Base-by-base conservation (phyloP, 2,329 filamentous ascomycete species). In the Cladobotryum protrusum region DNA sequence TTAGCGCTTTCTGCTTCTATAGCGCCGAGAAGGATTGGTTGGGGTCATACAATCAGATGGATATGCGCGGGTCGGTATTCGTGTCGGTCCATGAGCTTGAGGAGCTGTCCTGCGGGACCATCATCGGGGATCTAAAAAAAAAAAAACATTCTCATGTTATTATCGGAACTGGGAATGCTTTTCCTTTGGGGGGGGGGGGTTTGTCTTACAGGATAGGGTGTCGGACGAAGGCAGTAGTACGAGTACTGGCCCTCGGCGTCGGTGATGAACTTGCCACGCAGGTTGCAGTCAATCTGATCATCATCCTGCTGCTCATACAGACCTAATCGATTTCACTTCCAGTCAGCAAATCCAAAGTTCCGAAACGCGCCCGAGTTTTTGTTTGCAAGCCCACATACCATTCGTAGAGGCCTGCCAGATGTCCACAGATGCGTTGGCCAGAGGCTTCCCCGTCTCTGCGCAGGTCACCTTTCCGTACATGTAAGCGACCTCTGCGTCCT, bases 381-480 rank as follows among this genome's bases (percentile, higher is more conserved):
- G 2, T 29, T 29, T 9, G 6, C 11, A 5, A 7, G 29, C 15
- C 9, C 5, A 20, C 63, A 61, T 66, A 67, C 80, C 73, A 60
- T 92, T 91, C 32, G 87, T 86, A 0, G 81, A 86, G 0, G 86
- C 86, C 62, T 91, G 83, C 87, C 88, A 93, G 47, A 91, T 77
- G 61, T 92, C 87, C 34, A 93, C 75, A 18, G 80, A 74, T 2
- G 86, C 86, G 52, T 75, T 75, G 15, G 77, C 73, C 41, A 92
- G 72, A 0, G 85, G 84, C 65, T 80, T 70, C 47, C 82, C 81
- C 0, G 84, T 87, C 17, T 63, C 62, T 45, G 78, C 79, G 41
- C 74, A 74, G n/a, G 68, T 67, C 44, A 81, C 70, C 34, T 66
- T 67, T 45, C 87, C 86, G 56, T 87, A 78, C 75, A 89, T 83